A percentile compares a stretch with the other conserved stretches of the same genome.
Conservation (phyloP, 805 yeast species). For the Debaryomyces prosopidis region DNA sequence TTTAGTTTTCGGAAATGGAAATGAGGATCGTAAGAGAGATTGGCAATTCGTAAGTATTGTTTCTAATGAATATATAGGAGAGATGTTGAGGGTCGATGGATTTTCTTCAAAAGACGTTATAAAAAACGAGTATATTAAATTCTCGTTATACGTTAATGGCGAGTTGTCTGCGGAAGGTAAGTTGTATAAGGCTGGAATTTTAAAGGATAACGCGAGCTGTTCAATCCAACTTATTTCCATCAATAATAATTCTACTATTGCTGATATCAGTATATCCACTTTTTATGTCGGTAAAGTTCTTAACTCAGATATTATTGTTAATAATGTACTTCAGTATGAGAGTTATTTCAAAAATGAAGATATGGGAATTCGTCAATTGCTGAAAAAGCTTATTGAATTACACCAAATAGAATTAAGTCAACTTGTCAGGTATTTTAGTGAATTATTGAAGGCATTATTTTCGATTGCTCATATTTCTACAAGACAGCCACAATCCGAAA, state of each 20-base stretch:
- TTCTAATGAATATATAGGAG: slow-evolving; percentile 73
- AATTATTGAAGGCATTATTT: slow-evolving; percentile 43
- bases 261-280: slow-evolving; percentile 56
- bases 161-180: slow-evolving; percentile 59
- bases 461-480: slow-evolving; percentile 30
- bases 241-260: slow-evolving; percentile 35
- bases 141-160: slow-evolving; percentile 65
- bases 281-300: slow-evolving; percentile 69
- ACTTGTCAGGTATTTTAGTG: slow-evolving; percentile 60
- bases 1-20: slow-evolving; percentile 57
- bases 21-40: slow-evolving; percentile 47
- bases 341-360: slow-evolving; percentile 43
- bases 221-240: slow-evolving; percentile 45
- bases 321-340: slow-evolving; percentile 55
- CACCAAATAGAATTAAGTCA: slow-evolving; percentile 54
- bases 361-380: slow-evolving; percentile 43
- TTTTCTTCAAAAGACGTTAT: slow-evolving; percentile 42
- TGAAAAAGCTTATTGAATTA: slow-evolving; percentile 48
- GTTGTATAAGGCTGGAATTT: slow-evolving; percentile 53
- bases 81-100: slow-evolving; percentile 65
- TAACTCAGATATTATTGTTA: slow-evolving; percentile 58
- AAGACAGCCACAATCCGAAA: slow-evolving; percentile 21
- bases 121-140: slow-evolving; percentile 53
- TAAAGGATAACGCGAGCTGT: slow-evolving; percentile 40
- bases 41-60: slow-evolving; percentile 78